Evolutionary conservation across 2,329 filamentous ascomycete species (phyloP).

Genomic region (Lithohypha guttulata): DNA sequence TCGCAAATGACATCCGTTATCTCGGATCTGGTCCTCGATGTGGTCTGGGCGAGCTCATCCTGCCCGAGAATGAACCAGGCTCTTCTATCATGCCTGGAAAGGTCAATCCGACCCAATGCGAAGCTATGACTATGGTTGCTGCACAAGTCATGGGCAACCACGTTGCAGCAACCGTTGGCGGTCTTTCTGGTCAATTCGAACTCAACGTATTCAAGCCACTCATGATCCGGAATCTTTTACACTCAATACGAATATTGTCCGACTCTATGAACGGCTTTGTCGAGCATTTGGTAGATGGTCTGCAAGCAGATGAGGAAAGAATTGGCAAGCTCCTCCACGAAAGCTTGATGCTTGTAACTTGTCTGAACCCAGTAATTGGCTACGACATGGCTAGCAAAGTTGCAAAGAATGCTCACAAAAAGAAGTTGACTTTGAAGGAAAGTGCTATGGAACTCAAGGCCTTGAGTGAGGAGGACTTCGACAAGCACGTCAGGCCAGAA

Average conservation of each 20-base stretch:
- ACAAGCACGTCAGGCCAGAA: conserved; percentile 79
- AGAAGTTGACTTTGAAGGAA: conserved; percentile 86
- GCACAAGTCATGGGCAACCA: conserved; percentile 97
- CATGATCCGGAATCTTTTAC: conserved; percentile 86
- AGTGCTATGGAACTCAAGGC: conserved; percentile 89
- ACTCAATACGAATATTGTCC: conserved; percentile 76
- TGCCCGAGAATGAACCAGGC: conserved; percentile 96
- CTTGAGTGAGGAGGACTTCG: conserved; percentile 79
- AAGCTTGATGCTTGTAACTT: conserved; percentile 95
- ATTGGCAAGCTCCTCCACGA: conserved; percentile 86
- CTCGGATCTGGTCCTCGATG: conserved; percentile 92
- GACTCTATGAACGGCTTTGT: conserved; percentile 95
- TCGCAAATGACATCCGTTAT: conserved; percentile 95
- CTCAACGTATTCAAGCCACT: conserved; percentile 98
- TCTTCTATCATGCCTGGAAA: conserved; percentile 99
- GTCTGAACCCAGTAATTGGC: conserved; percentile 92
- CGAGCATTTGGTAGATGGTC: conserved; percentile 77
- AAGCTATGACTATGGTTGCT: conserved; percentile 95
- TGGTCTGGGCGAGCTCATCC: conserved; percentile 81
- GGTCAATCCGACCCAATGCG: conserved; percentile 97
- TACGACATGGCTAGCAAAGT: conserved; percentile 97
- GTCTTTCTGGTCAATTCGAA: conserved; percentile 97
- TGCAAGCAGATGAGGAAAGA: conserved; percentile 87
- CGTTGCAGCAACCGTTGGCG: conserved; percentile 81
- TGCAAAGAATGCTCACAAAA: conserved; percentile 98